Percentiles rank a stretch among this genome's conserved stretches.
Evolutionary conservation across 2,329 filamentous ascomycete species (phyloP).

Genomic region (Penicillium sp.): DNA sequence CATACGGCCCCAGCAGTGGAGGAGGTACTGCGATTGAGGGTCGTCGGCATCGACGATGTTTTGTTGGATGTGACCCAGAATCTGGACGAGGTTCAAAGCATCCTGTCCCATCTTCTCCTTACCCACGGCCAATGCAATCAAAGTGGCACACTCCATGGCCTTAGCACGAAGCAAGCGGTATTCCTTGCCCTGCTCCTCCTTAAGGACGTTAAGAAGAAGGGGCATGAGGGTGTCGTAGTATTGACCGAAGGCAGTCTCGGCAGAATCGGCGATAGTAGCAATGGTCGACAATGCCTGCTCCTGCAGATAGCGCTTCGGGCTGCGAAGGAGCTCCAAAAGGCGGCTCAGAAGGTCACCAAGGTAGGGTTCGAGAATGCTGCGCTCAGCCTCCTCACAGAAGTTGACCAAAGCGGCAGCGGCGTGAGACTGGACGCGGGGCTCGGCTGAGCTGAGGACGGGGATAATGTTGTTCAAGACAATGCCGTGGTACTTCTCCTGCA

Average conservation of each 20-base stretch:
- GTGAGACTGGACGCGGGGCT: conserved; percentile 94
- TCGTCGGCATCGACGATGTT: conserved; percentile 89
- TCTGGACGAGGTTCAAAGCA: conserved; percentile 81
- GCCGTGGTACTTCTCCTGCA: conserved; percentile 95
- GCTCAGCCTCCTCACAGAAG: conserved; percentile 98
- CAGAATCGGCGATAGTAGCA: conserved; percentile 97
- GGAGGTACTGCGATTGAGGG: conserved; percentile 92
- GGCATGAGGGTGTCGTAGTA: conserved; percentile 98
- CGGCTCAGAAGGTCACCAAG: conserved; percentile 83
- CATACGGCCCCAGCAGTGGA: conserved; percentile 99
- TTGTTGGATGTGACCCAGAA: conserved; percentile 83
- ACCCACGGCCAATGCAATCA: conserved; percentile 91
- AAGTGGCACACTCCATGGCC: conserved; percentile 97
- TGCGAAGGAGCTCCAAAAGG: conserved; percentile 84
- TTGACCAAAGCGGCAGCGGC: conserved; percentile 97
- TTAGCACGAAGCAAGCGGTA: conserved; percentile 89
- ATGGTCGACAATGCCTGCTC: conserved; percentile 98
- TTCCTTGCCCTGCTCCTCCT: conserved; percentile 89
- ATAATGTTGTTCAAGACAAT: conserved; percentile 87
- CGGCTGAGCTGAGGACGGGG: conserved; percentile 83
- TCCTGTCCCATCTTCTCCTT: conserved; percentile 89
- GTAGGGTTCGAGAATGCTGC: conserved; percentile 86
- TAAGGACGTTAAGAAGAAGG: conserved; percentile 83
- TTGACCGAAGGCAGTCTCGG: conserved; percentile 89
- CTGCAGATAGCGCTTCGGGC: conserved; percentile 92